These are phyloP conservation scores for Lipomyces kockii DNA, from an alignment of 805 yeast species.

Conservation along the genomic window DNA sequence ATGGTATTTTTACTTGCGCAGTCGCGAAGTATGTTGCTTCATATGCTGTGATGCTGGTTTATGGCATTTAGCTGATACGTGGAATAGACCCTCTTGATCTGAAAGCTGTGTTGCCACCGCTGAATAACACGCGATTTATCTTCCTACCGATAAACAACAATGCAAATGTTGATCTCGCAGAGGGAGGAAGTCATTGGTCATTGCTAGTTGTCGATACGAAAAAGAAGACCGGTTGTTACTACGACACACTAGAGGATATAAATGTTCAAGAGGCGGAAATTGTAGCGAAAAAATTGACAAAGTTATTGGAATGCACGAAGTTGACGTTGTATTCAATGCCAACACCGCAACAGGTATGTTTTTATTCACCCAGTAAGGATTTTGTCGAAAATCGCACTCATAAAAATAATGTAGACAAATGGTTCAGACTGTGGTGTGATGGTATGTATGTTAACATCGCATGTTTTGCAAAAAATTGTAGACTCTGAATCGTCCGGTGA, in stretches of 20 bases:
- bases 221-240: constrained; percentile 56
- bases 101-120: constrained; percentile 53
- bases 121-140: constrained; percentile 54
- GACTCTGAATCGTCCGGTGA: background rate
- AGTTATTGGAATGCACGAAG: constrained; percentile 23
- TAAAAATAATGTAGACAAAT: constrained; percentile 16
- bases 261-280: constrained; percentile 49
- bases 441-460: constrained; percentile 38
- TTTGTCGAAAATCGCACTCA: background rate
- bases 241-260: constrained; percentile 61
- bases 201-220: constrained; percentile 57
- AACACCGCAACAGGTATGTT: constrained; percentile 30
- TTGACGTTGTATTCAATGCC: constrained; percentile 16
- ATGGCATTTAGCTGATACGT: background rate
- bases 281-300: constrained; percentile 45
- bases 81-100: constrained; percentile 47
- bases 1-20: constrained; percentile 65
- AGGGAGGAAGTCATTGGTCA: constrained; percentile 81
- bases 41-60: background rate
- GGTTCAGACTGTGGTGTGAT: constrained; percentile 39
- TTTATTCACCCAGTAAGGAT: background rate
- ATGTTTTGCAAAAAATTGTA: constrained; percentile 26
- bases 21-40: constrained; percentile 21
- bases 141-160: constrained; percentile 73
- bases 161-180: constrained; percentile 60